Conservation (phyloP, 371 early-diverging fungal species). For the Apophysomyces trapeziformis region DNA sequence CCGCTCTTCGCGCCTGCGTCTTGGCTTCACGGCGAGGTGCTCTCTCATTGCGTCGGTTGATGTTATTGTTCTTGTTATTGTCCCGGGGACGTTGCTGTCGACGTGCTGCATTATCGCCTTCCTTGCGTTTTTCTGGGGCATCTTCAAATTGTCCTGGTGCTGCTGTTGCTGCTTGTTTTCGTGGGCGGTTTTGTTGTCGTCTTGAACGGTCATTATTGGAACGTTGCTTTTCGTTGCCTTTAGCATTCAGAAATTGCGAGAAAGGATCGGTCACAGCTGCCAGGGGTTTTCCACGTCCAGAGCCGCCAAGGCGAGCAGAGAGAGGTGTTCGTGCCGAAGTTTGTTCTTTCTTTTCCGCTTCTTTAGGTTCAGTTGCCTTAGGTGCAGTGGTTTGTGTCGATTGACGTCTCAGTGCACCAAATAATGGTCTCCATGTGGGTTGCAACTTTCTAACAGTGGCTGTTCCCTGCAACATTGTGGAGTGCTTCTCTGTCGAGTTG, state of each 20-base stretch:
- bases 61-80: neutral
- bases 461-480: neutral
- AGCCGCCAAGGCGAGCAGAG: slow-evolving; percentile 43
- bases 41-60: neutral
- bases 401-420: neutral
- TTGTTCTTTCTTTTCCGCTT: neutral
- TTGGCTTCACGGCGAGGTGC: neutral
- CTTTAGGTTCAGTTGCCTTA: slow-evolving; percentile 1
- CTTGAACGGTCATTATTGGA: slow-evolving; percentile 4
- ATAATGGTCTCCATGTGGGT: neutral
- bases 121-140: slow-evolving; percentile 11
- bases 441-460: neutral
- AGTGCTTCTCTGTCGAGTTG: neutral
- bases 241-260: slow-evolving; percentile 32
- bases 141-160: slow-evolving; percentile 31
- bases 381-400: slow-evolving; percentile 6
- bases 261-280: slow-evolving; percentile 38
- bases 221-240: slow-evolving; percentile 13
- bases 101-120: slow-evolving; percentile 12
- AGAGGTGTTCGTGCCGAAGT: slow-evolving; percentile 9
- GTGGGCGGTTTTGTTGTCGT: slow-evolving; percentile 15
- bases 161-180: slow-evolving; percentile 18
- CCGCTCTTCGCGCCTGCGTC: slow-evolving; percentile 31
- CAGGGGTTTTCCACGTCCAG: slow-evolving; percentile 45
- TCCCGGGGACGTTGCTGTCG: slow-evolving; percentile 15